These are phyloP conservation scores for Hemisphaericaspora xylofermentans DNA, from an alignment of 1,139 yeast genomes.

Conservation along the genomic window DNA sequence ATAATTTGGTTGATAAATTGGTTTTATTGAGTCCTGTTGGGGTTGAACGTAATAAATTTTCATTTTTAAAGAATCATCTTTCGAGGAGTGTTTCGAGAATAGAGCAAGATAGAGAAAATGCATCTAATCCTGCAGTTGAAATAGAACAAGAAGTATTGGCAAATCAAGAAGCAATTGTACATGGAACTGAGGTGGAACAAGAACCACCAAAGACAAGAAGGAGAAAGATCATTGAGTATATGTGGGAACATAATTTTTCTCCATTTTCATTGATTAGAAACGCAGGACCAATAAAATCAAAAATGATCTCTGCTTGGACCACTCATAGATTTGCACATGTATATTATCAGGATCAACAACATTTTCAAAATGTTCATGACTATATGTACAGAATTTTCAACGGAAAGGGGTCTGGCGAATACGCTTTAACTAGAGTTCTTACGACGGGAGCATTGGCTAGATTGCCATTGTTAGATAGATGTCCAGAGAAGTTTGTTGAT, in stretches of 20 bases:
- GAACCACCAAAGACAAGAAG: constrained; percentile 18
- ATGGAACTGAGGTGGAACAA: constrained; percentile 14
- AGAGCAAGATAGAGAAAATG: constrained; percentile 17
- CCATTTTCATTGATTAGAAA: constrained; percentile 39
- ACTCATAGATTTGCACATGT: constrained; percentile 38
- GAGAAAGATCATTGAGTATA: constrained; percentile 24
- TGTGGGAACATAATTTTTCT: constrained; percentile 42
- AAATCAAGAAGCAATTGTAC: constrained; percentile 30
- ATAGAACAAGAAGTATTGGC: constrained; percentile 25
- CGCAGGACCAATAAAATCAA: constrained; percentile 39
- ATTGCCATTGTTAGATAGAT: constrained; percentile 44
- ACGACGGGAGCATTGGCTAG: constrained; percentile 41
- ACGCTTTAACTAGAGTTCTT: constrained; percentile 42
- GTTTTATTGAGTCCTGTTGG: constrained; percentile 49
- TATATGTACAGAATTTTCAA: constrained; percentile 42
- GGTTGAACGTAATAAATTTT: constrained; percentile 37
- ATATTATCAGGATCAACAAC: constrained; percentile 29
- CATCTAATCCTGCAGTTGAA: constrained; percentile 16
- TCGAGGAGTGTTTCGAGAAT: constrained; percentile 16
- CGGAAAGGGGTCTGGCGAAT: constrained; percentile 47
- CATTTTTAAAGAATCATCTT: constrained; percentile 26
- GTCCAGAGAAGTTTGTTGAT: constrained; percentile 36
- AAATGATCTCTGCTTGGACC: constrained; percentile 43
- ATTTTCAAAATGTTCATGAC: constrained; percentile 39
- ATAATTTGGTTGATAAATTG: constrained; percentile 36